A percentile compares a stretch with the other conserved stretches of the same genome.
Evolutionary conservation across 1,284 basidiomycete species (phyloP).

Genomic region (Schizophyllum amplum): DNA sequence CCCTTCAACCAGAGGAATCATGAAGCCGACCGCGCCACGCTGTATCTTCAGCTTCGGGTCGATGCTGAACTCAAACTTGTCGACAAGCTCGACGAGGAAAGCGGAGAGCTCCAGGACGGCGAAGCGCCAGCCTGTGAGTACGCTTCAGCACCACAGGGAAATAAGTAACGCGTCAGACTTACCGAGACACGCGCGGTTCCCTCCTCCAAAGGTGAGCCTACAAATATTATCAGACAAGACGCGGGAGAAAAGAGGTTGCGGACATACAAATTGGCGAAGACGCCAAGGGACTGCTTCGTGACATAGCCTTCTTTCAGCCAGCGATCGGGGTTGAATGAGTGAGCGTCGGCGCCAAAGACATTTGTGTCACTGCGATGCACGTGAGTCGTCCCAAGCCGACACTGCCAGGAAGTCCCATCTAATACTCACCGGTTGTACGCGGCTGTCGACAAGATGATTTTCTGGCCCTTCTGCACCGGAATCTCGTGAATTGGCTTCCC

Average conservation of each 20-base stretch:
- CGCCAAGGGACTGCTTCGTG: conserved; percentile 28
- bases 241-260: not conserved
- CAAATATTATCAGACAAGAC: conserved; percentile 1
- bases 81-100: conserved; percentile 39
- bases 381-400: too few relatives aligned
- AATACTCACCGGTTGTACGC: conserved; percentile 39
- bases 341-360: conserved; percentile 42
- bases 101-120: conserved; percentile 41
- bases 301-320: conserved; percentile 33
- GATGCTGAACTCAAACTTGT: conserved; percentile 38
- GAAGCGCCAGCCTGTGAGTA: not conserved
- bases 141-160: conserved; percentile 4
- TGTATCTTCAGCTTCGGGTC: conserved; percentile 30
- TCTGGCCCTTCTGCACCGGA: conserved; percentile 11
- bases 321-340: conserved; percentile 45
- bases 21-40: conserved; percentile 31
- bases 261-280: conserved; percentile 44
- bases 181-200: conserved; percentile 33
- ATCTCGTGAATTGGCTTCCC: conserved; percentile 5
- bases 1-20: conserved; percentile 39
- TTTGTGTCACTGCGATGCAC: too few relatives aligned
- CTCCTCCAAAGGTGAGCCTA: conserved; percentile 38
- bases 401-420: too few relatives aligned
- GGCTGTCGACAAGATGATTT: conserved; percentile 27
- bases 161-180: conserved; percentile 41